Base-by-base conservation (phyloP, 495 filamentous ascomycete genomes). In the Tuber indicum region DNA sequence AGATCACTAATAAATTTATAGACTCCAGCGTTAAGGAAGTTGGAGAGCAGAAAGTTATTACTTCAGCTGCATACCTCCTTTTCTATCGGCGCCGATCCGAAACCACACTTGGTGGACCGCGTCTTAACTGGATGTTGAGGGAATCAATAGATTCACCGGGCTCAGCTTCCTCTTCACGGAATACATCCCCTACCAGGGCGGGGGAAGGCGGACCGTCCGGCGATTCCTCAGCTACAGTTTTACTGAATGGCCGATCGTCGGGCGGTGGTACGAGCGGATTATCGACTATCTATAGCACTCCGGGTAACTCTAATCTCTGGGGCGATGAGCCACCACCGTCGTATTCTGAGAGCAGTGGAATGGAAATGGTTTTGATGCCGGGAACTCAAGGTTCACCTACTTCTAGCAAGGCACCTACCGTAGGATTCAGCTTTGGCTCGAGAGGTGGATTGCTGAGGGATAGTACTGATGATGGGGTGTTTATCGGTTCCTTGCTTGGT, bases 11-110 rank as follows among this genome's bases (percentile, higher is more conserved):
- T 49, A n/a, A 21, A 58, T 39, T 41, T 45, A 71, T 83, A 98
- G 95, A 97, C 84, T 90, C 91, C 73, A 87, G 84, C 21, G 92
- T 94, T 73, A 85, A 87, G 77, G 82, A 85, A 9, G 86, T 86
- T 16, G 85, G 91, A 79, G 86, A 90, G 0, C 80, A 87, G 69
- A 84, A 82, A 52, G 88, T 92, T 12, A 88, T 92, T 49, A 91
- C 90, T 3, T 79, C 89, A 8, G 89, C 91, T 39, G 96, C 96
- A 0, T 99, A 99, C 84, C 90, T 99, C 14, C 87, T 99, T 49
- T 99, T 99, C 87, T 99, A 98, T 85, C 92, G 96, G 44, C 94
- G 96, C 74, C 92, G 92, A 76, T 92, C 93, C 16, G 85, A 88
- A 8, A 85, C 82, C 41, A 91, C 93, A 45, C 88, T 99, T 47